Conservation (phyloP, 257 asterid species). For the Salvia hispanica region DNA sequence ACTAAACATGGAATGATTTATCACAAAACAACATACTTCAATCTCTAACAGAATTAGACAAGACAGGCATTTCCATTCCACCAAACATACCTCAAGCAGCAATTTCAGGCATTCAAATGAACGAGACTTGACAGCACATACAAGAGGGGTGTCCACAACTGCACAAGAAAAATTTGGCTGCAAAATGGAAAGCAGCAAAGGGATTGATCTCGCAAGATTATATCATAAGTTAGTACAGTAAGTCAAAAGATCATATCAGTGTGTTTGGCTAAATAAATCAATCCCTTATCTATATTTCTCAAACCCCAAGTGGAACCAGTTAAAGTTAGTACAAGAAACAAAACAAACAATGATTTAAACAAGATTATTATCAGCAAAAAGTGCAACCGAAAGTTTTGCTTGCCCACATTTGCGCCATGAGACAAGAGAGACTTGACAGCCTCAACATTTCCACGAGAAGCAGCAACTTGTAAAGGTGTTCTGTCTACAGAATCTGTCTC, state of each 20-base stretch:
- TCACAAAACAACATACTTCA: too few species aligned
- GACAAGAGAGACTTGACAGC: conserved; percentile 17
- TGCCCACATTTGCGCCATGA: conserved; percentile 15
- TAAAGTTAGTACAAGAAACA: neutral
- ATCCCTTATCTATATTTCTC: too few species aligned
- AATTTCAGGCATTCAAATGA: too few species aligned
- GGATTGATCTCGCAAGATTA: too few species aligned
- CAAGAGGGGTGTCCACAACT: conserved; percentile 20
- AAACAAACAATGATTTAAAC: neutral
- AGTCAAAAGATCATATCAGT: neutral
- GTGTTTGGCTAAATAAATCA: neutral
- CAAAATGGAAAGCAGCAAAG: neutral
- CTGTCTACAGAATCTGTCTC: conserved; percentile 32
- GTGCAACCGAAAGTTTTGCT: neutral
- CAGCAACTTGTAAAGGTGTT: conserved; percentile 36
- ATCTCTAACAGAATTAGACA: too few species aligned
- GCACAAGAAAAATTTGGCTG: conserved; percentile 28
- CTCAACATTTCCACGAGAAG: conserved; percentile 24
- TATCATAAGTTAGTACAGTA: too few species aligned
- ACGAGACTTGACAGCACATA: too few species aligned
- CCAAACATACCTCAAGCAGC: too few species aligned
- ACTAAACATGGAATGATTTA: too few species aligned
- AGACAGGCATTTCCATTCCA: too few species aligned
- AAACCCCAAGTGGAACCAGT: neutral
- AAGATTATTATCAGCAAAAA: neutral